Evolutionary conservation across 805 yeast species (phyloP), one percentile per base, ranked within the genome.

Genomic region (Monosporozyma aerobia): DNA sequence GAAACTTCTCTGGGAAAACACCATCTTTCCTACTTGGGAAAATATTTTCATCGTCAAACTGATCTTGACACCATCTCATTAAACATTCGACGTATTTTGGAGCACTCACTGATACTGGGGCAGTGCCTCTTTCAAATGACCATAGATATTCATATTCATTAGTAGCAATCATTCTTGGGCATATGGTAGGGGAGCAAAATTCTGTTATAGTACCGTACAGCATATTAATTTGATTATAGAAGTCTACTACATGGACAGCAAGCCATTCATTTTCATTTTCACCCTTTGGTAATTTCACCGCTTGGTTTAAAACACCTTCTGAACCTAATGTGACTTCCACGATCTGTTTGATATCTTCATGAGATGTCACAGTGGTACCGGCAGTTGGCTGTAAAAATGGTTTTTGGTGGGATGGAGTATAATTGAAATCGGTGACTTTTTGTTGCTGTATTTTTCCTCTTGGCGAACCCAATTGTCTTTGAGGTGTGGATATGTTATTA

Each of bases 161-260:
- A 0, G 98, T 92, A 22, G 99, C 99, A 53, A 87, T 90, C 99
- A 94, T 94, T 54, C 94, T 74, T 2, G 99, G 98, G 67, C 99
- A 94, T 2, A 95, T 79, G n/a, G 73, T 69, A 2, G 98, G 97
- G 0, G 97, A 89, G 68, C 99, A 94, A 64, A 94, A 90, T 70
- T 90, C 96, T 1, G 98, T 92, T 57, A 94, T 87, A 3, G 97
- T 82, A 9, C 97, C 97, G 62, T 94, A 92, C 7, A 92, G 74
- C 99, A 92, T 94, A 70, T 92, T 92, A 59, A 92, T 84, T 67
- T 92, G 99, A 67, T 90, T 90, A 72, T 87, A 92, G 65, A 92
- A 94, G 69, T 92, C 98, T 16, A 90, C 97, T n/a, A 92, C 94
- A 67, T 92, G 96, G 11, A 90, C 95, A 0, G 99, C 98, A 53